Base-by-base conservation (phyloP, 768 basidiomycete genomes). In the Lactarius pseudohatsudake region DNA sequence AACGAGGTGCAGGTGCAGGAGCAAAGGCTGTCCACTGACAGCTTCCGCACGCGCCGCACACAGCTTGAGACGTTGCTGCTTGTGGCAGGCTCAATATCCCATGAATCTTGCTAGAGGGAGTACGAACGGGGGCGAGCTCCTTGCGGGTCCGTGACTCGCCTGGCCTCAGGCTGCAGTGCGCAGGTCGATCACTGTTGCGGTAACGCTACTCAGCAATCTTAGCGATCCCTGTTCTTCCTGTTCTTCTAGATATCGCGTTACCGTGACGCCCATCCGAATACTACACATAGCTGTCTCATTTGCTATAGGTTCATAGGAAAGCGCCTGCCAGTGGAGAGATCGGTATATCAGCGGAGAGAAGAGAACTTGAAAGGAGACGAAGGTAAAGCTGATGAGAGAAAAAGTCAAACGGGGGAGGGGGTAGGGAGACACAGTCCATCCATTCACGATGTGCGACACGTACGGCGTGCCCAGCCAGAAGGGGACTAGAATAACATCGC, bases 61-160 rank as follows among this genome's bases (percentile, higher is more conserved):
- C 47, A 26, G 38, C 65, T 66, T 56, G 56, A 62, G 28, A 13
- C 56, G 9, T 16, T 66, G 3, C 56, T 62, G 8, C 47, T 36
- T 20, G n/a, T 62, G 22, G 36, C 30, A 22, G 65, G 26, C 56
- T 66, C 15, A 32, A 66, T 11, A n/a, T 62, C 61, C 10, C 47
- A 11, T 47, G 32, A 32, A 8, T 32, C 32, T 32, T 62, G 53
- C 54, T 26, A 55, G 26, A 30, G 18, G 26, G 11, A 47, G 38
- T 11, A 36, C 56, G 32, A n/a, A 30, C 13, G 1, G 15, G 53
- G 13, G 26, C 26, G 26, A 30, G 10, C 26, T 7, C 28, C 13
- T 54, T 28, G 26, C 22, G 2, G 9, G 2, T 9, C 9, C 2
- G 18, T n/a, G 43, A 20, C 18, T n/a, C 20, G 18, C 8, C 9